Evolutionary conservation across 805 yeast genomes (phyloP), one percentile per base, ranked within the genome.

Genomic region (Sugiyamaella americana): DNA sequence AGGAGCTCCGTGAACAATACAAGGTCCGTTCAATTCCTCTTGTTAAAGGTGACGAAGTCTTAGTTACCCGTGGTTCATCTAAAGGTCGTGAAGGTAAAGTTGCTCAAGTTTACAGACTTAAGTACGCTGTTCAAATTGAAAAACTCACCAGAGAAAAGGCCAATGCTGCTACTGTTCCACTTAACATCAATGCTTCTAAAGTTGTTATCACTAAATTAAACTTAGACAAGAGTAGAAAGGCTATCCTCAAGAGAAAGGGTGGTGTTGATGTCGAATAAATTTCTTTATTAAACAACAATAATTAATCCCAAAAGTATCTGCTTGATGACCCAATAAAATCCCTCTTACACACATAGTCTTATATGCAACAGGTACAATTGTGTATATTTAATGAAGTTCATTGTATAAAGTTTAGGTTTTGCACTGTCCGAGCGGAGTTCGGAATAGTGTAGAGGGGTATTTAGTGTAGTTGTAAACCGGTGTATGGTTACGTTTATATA

Each of bases 71-170:
- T 78, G 98, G 98, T 71, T 86, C 98, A 69, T 86, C 87, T 85
- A 93, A 93, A 82, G 98, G 98, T 73, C 88, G 91, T 66, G 98
- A 91, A 80, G 98, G 98, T 76, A 87, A 88, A 78, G 80, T 93
- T 73, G 78, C 93, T 62, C 84, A 95, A 60, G 98, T 91, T 64
- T 93, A 93, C 96, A 91, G 98, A 85, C 85, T 93, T 77, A 93
- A 93, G 76, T 93, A 78, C 71, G 82, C 95, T 65, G 80, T 93
- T 63, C 98, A 91, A 78, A 84, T 93, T 66, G 98, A 89, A 79
- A 91, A 91, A 80, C 79, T 93, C 72, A 82, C 91, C 78, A 85
- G 83, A 78, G 98, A 93, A 78, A 93, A 93, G 81, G 87, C 95
- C 62, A 85, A 83, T 79, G 98, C 97, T 78, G 94, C 95, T 68